Conservation (phyloP, 768 basidiomycete genomes). For the Xerocomus potaroensis region DNA sequence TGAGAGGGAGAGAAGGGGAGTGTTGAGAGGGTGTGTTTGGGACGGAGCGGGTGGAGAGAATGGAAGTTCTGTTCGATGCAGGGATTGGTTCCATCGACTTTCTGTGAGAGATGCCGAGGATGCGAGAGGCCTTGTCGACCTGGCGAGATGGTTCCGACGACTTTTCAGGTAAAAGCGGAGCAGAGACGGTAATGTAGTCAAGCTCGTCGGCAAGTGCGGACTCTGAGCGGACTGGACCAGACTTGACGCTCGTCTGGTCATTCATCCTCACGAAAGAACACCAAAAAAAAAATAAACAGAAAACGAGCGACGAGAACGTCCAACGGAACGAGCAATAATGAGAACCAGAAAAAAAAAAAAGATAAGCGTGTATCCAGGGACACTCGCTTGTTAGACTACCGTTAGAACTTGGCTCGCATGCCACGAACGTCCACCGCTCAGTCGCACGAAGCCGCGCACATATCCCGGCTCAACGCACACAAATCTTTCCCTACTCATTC, state of each 20-base stretch:
- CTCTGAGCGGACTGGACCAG: neutral
- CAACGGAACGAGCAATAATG: no score
- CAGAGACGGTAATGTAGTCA: constrained; percentile 61
- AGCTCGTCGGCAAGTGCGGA: constrained; percentile 61
- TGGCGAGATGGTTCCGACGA: constrained; percentile 27
- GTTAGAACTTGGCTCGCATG: constrained; percentile 69
- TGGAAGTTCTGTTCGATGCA: constrained; percentile 67
- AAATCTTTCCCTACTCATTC: constrained; percentile 83
- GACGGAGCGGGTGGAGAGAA: constrained; percentile 61
- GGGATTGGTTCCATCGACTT: constrained; percentile 85
- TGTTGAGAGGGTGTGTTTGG: constrained; percentile 51
- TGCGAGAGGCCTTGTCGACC: constrained; percentile 71
- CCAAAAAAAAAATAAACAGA: neutral
- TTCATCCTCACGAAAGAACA: no score
- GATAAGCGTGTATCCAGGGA: neutral
- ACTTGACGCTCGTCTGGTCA: neutral
- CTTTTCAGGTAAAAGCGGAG: constrained; percentile 21
- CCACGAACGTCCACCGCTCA: no score
- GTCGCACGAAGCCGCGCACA: constrained; percentile 71
- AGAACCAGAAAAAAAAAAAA: neutral
- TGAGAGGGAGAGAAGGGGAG: constrained; percentile 67
- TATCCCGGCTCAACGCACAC: constrained; percentile 91
- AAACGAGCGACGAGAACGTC: neutral
- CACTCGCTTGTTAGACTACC: constrained; percentile 31
- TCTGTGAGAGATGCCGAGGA: constrained; percentile 71